Conservation (phyloP, 2,329 filamentous ascomycete species). For the Dothidotthia symphoricarpi region DNA sequence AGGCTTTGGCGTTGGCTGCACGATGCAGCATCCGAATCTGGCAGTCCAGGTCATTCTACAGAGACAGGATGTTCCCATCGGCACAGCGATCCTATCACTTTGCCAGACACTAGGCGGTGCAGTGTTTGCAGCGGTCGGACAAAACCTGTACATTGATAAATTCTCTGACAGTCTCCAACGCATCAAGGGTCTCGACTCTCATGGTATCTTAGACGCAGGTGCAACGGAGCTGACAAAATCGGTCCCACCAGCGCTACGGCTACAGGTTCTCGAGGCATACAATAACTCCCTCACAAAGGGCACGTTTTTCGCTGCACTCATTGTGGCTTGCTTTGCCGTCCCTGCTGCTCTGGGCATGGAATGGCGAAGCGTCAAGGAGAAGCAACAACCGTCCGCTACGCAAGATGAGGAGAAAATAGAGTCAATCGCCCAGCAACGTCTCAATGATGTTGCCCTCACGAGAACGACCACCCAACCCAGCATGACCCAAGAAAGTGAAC, state of each 20-base stretch:
- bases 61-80: conserved; percentile 44
- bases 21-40: conserved; percentile 48
- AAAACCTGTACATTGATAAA: conserved; percentile 49
- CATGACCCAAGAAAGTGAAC: neutral
- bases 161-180: conserved; percentile 39
- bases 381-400: conserved; percentile 1
- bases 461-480: conserved; percentile 1
- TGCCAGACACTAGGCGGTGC: conserved; percentile 48
- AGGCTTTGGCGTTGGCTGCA: conserved; percentile 43
- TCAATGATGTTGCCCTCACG: conserved; percentile 1
- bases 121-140: conserved; percentile 48
- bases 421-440: neutral
- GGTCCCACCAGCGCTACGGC: conserved; percentile 16
- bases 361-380: conserved; percentile 64
- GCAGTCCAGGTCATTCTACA: conserved; percentile 46
- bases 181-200: conserved; percentile 42
- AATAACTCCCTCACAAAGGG: conserved; percentile 31
- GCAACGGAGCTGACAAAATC: conserved; percentile 57
- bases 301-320: conserved; percentile 59
- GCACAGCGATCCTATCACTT: conserved; percentile 47
- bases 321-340: conserved; percentile 55
- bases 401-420: conserved; percentile 15
- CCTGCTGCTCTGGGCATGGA: conserved; percentile 58
- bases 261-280: conserved; percentile 27
- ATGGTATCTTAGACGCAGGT: conserved; percentile 45